Evolutionary conservation across 805 yeast species (phyloP), one percentile per base, ranked within the genome.

Genomic region (Kodamaea kaohsiungensis): DNA sequence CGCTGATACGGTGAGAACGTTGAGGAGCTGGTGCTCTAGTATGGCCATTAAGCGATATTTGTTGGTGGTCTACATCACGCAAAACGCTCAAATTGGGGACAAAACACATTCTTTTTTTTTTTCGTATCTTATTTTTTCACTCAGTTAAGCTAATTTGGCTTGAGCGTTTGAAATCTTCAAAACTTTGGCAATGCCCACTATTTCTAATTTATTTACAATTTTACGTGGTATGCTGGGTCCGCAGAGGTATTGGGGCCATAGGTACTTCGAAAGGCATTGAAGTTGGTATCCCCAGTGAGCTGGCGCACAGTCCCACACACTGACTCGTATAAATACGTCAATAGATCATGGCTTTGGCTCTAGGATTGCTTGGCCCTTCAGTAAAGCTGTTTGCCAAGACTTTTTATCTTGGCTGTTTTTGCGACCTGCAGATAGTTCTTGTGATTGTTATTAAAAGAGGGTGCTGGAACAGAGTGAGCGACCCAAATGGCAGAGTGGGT

Each of bases 171-270:
- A 33, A 50, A 50, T 50, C 53, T 50, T 50, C 53, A 50, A 50
- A 50, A 50, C 37, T 35, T 27, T 15, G 3, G 53, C 45, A 50
- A 50, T 50, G 39, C 53, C 53, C 53, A 43, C 48, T n/a, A 17
- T 16, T 49, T 49, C 43, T 22, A 25, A 30, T 7, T 12, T 13
- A 22, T 38, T 9, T 9, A n/a, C 37, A 19, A 13, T n/a, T 18
- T 16, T 16, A 18, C 35, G 3, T 2, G 13, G 2, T 19, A 12
- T 13, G 45, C 9, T n/a, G 7, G 48, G 15, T 22, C n/a, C 45
- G 19, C 18, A 22, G 37, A n/a, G 17, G 43, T n/a, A 9, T 30
- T 5, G 35, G 35, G 13, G 8, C 2, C n/a, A 12, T 15, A 13
- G n/a, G 22, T 8, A 3, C 6, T n/a, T 9, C 19, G 15, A 19